Evolutionary conservation across 2,329 filamentous ascomycete genomes (phyloP).

Genomic region (Passalora sequoiae): DNA sequence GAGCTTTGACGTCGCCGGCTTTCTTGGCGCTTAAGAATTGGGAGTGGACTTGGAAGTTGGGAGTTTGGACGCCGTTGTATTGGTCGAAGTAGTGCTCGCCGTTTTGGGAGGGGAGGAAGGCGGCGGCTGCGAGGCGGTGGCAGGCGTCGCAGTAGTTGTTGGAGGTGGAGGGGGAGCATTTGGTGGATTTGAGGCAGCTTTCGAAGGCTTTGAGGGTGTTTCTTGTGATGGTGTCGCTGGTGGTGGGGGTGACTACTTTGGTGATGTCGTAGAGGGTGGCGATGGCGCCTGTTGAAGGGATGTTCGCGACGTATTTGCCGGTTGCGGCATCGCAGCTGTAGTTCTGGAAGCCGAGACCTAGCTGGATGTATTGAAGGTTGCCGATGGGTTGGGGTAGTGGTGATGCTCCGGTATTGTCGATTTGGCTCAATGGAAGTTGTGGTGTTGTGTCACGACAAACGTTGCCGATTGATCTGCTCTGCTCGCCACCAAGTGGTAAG

Average conservation of each 20-base stretch:
- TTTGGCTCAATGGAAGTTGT: conserved; percentile 15
- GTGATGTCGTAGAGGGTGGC: conserved; percentile 32
- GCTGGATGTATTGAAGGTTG: conserved; percentile 42
- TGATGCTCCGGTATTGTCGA: conserved; percentile 15
- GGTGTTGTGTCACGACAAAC: conserved; percentile 5
- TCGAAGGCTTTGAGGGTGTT: conserved; percentile 18
- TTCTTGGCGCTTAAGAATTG: conserved; percentile 47
- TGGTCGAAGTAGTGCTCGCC: conserved; percentile 63
- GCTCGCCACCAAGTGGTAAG: neutral
- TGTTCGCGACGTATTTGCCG: conserved; percentile 25
- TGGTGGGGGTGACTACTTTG: conserved; percentile 32
- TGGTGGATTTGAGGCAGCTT: conserved; percentile 16
- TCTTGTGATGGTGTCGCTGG: conserved; percentile 16
- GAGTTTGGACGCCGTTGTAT: conserved; percentile 43
- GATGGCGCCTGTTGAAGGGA: conserved; percentile 38
- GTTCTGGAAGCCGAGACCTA: conserved; percentile 65
- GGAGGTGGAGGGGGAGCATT: conserved; percentile 10
- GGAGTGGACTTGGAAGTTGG: conserved; percentile 56
- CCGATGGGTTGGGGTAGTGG: conserved; percentile 18
- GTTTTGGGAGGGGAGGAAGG: conserved; percentile 30
- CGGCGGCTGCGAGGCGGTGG: conserved; percentile 27
- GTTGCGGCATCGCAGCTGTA: conserved; percentile 52
- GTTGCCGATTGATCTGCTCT: neutral
- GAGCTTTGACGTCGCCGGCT: conserved; percentile 49
- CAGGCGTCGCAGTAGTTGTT: conserved; percentile 19